A percentile compares a stretch with the other conserved stretches of the same genome.
phyloP scores from a whole-genome alignment of 1,284 basidiomycete species.

The Cutaneotrichosporon sp. region DNA sequence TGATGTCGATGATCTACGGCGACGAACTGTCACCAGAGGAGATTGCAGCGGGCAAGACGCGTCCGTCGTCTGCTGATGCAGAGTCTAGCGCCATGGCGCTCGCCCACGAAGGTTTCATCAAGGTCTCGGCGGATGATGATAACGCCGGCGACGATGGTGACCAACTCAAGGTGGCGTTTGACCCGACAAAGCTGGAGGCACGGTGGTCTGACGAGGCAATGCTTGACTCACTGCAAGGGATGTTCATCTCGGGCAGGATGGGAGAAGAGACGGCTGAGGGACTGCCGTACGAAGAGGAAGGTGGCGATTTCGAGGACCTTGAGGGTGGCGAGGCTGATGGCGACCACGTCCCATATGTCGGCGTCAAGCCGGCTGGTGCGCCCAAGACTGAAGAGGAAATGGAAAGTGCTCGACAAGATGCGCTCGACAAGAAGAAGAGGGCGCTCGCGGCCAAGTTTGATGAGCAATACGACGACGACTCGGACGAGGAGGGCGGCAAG shows the following conservation, averaged over 20 bases:
- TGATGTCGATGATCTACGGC: constrained; percentile 82
- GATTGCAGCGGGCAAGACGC: constrained; percentile 56
- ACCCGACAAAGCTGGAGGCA: constrained; percentile 54
- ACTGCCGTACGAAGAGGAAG: constrained; percentile 50
- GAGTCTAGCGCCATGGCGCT: constrained; percentile 31
- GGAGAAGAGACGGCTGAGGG: constrained; percentile 44
- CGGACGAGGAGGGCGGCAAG: constrained; percentile 63
- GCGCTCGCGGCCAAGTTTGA: constrained; percentile 91
- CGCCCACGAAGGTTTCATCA: constrained; percentile 68
- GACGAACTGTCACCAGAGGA: constrained; percentile 65
- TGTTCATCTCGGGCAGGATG: constrained; percentile 81
- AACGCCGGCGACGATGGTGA: constrained; percentile 58
- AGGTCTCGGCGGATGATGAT: constrained; percentile 52
- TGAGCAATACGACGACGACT: constrained; percentile 85
- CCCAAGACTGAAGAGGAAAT: constrained; percentile 19
- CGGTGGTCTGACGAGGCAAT: constrained; percentile 80
- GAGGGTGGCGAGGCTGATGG: constrained; percentile 53
- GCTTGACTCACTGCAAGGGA: constrained; percentile 75
- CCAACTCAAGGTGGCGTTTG: constrained; percentile 60
- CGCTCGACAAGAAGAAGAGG: constrained; percentile 81
- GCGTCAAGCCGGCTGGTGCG: constrained; percentile 31
- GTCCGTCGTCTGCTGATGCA: constrained; percentile 42
- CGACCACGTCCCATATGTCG: constrained; percentile 45
- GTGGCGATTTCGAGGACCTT: constrained; percentile 53
- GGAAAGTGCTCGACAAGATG: constrained; percentile 54